Conservation (phyloP, 768 basidiomycete genomes). For the Boletus coccyginus region DNA sequence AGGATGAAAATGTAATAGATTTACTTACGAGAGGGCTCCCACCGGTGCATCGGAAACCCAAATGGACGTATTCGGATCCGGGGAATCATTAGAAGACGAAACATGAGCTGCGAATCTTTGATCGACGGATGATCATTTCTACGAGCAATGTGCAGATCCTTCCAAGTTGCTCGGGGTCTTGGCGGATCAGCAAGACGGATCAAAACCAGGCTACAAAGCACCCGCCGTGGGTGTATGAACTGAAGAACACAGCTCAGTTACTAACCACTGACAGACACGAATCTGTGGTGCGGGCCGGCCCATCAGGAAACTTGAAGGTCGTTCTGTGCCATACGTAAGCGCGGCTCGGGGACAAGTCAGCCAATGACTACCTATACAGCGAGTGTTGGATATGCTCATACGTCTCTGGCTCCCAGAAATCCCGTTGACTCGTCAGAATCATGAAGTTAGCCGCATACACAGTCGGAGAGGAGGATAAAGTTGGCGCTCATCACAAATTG, state of each 20-base stretch:
- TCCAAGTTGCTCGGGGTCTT: not conserved
- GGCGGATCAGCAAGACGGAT: not conserved
- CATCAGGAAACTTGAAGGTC: too few relatives aligned
- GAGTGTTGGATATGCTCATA: not conserved
- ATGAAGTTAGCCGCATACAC: not conserved
- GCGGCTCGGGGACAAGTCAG: not conserved
- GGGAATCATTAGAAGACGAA: not conserved
- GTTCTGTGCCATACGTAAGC: too few relatives aligned
- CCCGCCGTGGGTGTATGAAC: not conserved
- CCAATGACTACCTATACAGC: not conserved
- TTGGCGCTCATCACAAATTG: too few relatives aligned
- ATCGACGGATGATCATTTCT: conserved; percentile 12
- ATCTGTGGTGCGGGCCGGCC: not conserved
- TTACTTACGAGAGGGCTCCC: not conserved
- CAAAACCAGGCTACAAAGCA: not conserved
- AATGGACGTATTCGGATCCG: not conserved
- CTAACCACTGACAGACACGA: not conserved
- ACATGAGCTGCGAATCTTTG: conserved; percentile 4
- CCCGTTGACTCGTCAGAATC: not conserved
- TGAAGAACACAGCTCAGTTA: not conserved
- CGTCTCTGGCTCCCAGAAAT: not conserved
- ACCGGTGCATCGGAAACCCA: not conserved
- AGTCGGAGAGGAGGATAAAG: not conserved
- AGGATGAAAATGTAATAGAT: not conserved
- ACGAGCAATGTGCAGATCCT: not conserved